Percentiles rank a stretch among this genome's conserved stretches.
phyloP scores from a whole-genome alignment of 2,329 filamentous ascomycete species.

The Xylariaceae sp. region DNA sequence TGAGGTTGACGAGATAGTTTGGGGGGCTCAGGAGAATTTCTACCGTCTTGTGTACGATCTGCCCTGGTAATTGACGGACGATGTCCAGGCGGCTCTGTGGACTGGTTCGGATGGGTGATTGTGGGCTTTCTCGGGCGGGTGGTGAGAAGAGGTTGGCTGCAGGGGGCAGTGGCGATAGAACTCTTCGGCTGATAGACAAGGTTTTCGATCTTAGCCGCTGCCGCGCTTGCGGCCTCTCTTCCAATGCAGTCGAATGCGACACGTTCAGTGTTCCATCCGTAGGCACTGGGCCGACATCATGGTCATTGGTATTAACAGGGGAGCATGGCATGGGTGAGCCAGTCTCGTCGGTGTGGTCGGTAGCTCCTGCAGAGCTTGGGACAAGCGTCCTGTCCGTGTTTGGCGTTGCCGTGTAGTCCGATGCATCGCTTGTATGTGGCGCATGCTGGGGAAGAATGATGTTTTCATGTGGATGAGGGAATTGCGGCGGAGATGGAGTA shows the following conservation, averaged over 20 bases:
- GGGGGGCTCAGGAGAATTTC: conserved; percentile 81
- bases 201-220: conserved; percentile 58
- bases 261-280: conserved; percentile 1
- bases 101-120: no score
- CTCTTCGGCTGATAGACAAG: conserved; percentile 55
- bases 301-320: conserved; percentile 4
- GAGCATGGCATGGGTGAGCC: conserved; percentile 22
- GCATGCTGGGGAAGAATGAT: conserved; percentile 40
- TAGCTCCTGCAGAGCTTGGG: conserved; percentile 32
- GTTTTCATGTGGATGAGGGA: conserved; percentile 46
- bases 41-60: conserved; percentile 75
- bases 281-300: conserved; percentile 4
- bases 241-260: conserved; percentile 34
- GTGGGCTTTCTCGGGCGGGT: conserved; percentile 25
- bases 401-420: conserved; percentile 40
- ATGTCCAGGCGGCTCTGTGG: conserved; percentile 46
- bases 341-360: conserved; percentile 34
- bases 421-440: conserved; percentile 36
- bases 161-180: conserved; percentile 69
- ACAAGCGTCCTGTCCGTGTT: conserved; percentile 36
- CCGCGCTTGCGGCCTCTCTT: conserved; percentile 47
- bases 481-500: conserved; percentile 38
- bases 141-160: conserved; percentile 67
- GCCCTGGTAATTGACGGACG: conserved; percentile 58
- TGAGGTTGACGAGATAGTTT: conserved; percentile 73